Evolutionary conservation across 306 rosid genomes (phyloP).

Genomic region (Prunus salicina): DNA sequence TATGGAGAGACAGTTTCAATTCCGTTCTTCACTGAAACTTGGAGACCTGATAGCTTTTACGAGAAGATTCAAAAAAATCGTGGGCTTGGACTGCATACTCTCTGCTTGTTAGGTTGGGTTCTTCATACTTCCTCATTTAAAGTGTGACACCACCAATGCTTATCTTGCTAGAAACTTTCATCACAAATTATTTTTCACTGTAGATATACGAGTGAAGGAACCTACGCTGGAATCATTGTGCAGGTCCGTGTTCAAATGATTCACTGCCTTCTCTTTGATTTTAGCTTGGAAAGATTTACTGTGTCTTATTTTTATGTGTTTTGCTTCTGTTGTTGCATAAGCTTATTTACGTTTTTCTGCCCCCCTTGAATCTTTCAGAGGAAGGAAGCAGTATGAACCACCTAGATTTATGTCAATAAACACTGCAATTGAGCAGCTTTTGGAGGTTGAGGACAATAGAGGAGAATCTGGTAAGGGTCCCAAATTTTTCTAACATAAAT

Average conservation of each 20-base stretch:
- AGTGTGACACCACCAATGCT: neutral
- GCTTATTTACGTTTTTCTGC: neutral
- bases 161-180: neutral
- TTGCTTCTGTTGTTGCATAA: neutral
- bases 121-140: neutral
- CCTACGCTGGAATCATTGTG: slow-evolving; percentile 79
- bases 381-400: slow-evolving; percentile 79
- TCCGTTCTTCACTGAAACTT: slow-evolving; percentile 74
- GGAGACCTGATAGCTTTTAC: slow-evolving; percentile 93
- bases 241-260: slow-evolving; percentile 51
- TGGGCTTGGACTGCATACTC: slow-evolving; percentile 42
- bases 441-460: slow-evolving; percentile 66
- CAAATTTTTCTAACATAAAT: neutral
- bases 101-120: slow-evolving; percentile 56
- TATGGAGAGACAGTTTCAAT: slow-evolving; percentile 85
- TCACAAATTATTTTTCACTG: neutral
- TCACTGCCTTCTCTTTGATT: neutral
- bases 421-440: slow-evolving; percentile 83
- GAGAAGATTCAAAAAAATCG: slow-evolving; percentile 74
- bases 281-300: neutral
- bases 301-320: neutral
- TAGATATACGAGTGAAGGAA: slow-evolving; percentile 95
- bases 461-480: slow-evolving; percentile 58
- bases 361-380: slow-evolving; percentile 47
- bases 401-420: slow-evolving; percentile 84